Evolutionary conservation across 148 eudicot species (phyloP), one percentile per base, ranked within the genome.

Genomic region (Fagopyrum homotropicum): DNA sequence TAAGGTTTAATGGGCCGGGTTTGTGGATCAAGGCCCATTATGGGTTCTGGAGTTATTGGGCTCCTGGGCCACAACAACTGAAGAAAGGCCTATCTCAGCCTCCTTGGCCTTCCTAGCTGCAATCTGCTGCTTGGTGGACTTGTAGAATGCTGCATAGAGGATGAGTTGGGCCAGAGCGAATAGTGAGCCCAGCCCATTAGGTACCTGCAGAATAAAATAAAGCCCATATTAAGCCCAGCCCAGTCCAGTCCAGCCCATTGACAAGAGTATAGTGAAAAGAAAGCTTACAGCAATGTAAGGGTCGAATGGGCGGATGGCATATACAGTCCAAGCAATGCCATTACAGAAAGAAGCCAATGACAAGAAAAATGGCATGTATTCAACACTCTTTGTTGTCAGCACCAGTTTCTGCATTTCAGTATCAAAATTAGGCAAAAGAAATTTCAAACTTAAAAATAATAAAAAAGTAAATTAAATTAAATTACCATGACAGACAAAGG

Each of bases 371-470:
- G 97, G 97, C 98, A 93, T 93, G 79, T 83, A 93, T 81, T 91
- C 98, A 69, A 93, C 95, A 63, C 98, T 93, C 78, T 78, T 93
- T 40, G 97, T 88, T 10, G 81, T 82, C 7, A 93, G 86, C 89
- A 93, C 97, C 84, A 89, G 49, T 82, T 81, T 93, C 97, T 93
- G 90, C 86, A 71, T 5, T 46, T n/a, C 8, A 56, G 61, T 15
- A 5, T 4, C 29, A 7, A 56, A 56, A 7, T n/a, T n/a, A 51
- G 55, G 15, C 55, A 51, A 22, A 22, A 7, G 15, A 51, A 51
- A 12, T 12, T 11, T 51, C 15, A 16, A 51, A 51, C 55, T 7
- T 51, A 16, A 51, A 51, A 3, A 50, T 22, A 48, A 48, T 2
- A 48, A 48, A 48, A 6, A 48, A 48, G 10, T 6, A 48, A 56